Percentiles rank a stretch among this genome's conserved stretches.
These are phyloP conservation scores for Arthonia radiata DNA, from an alignment of 495 filamentous ascomycete species.

Conservation along the genomic window DNA sequence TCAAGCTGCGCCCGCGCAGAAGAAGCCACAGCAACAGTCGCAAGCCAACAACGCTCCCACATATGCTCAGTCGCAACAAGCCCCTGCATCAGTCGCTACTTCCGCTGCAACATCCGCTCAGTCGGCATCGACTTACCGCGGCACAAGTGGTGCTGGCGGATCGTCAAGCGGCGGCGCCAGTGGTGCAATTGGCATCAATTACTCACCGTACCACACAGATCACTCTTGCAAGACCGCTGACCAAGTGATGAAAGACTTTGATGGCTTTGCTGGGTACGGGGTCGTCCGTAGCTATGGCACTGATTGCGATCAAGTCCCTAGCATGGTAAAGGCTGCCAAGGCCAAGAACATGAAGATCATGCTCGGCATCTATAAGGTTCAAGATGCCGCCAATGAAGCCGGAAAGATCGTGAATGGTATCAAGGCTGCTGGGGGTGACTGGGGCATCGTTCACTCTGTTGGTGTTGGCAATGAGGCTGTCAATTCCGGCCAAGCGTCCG, in stretches of 20 bases:
- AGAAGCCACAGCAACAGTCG: constrained; percentile 3
- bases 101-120: constrained; percentile 1
- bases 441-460: constrained; percentile 42
- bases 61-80: constrained; percentile 1
- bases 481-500: constrained; percentile 26
- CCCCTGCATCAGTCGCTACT: constrained; percentile 1
- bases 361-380: constrained; percentile 43
- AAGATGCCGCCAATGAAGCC: constrained; percentile 26
- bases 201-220: constrained; percentile 46
- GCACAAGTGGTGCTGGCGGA: constrained; percentile 2
- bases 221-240: constrained; percentile 38
- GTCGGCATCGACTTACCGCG: no score
- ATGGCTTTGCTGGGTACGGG: constrained; percentile 22
- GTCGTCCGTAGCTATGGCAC: constrained; percentile 57
- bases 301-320: constrained; percentile 46
- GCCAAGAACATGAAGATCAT: constrained; percentile 39
- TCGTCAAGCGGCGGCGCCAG: constrained; percentile 3
- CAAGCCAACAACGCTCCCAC: constrained; percentile 2
- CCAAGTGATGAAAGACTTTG: constrained; percentile 38
- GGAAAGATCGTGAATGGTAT: constrained; percentile 25
- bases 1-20: constrained; percentile 1
- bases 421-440: constrained; percentile 28
- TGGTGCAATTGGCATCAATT: constrained; percentile 31
- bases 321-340: constrained; percentile 31
- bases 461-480: constrained; percentile 63